Evolutionary conservation across 345 rosid genomes (phyloP).

Genomic region (Toxicodendron radicans): DNA sequence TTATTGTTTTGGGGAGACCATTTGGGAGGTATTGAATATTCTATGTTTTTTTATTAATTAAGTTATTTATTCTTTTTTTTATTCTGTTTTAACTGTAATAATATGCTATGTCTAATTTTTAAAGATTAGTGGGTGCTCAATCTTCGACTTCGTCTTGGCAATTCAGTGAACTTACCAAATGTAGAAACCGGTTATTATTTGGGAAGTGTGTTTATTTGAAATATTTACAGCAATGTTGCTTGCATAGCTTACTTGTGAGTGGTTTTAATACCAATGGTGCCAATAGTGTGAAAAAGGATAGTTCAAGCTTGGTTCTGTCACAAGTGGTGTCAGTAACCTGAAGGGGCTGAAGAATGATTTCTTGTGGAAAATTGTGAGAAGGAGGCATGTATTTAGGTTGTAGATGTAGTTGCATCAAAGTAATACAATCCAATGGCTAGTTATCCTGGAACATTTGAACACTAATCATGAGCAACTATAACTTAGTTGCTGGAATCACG

Average conservation of each 20-base stretch:
- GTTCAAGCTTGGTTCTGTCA: neutral
- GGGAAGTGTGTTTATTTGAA: neutral
- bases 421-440: neutral
- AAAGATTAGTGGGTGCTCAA: neutral
- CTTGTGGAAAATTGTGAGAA: neutral
- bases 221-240: neutral
- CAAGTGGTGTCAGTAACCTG: neutral
- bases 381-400: neutral
- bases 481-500: neutral
- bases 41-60: neutral
- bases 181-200: neutral
- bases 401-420: neutral
- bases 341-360: slow-evolving; percentile 1
- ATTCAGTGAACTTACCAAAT: neutral
- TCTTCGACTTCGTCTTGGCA: neutral
- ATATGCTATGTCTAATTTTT: neutral
- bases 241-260: neutral
- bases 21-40: slow-evolving; percentile 48
- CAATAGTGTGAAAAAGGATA: neutral
- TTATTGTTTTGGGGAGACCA: slow-evolving; percentile 78
- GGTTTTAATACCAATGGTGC: neutral
- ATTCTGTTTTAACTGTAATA: neutral
- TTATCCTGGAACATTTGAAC: neutral
- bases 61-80: neutral
- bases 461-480: neutral